Conservation (phyloP, 2,329 filamentous ascomycete genomes). For the Elsinoe perseae region DNA sequence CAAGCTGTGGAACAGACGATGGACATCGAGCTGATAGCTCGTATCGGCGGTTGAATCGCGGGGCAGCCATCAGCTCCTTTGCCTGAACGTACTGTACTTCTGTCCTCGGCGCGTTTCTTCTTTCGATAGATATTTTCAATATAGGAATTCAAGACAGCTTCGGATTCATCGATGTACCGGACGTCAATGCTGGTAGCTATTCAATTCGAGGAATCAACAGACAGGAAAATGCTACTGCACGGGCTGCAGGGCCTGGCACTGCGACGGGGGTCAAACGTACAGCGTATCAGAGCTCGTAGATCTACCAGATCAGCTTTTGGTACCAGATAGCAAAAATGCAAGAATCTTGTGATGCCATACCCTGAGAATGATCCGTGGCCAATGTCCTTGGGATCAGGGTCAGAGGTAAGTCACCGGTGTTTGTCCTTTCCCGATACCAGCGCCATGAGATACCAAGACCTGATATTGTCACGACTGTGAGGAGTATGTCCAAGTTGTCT, state of each 20-base stretch:
- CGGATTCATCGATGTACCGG: not conserved
- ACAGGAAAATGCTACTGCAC: not conserved
- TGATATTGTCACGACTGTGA: not conserved
- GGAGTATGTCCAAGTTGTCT: not conserved
- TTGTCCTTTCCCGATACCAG: not conserved
- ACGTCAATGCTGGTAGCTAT: not conserved
- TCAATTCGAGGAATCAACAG: not conserved
- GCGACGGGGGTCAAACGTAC: conserved; percentile 5
- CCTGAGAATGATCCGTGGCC: not conserved
- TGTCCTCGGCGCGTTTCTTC: not conserved
- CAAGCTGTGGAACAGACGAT: not conserved
- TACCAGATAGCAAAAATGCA: not conserved
- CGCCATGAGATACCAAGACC: not conserved
- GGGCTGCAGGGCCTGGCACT: not conserved
- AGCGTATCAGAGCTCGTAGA: not conserved
- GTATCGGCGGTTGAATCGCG: not conserved
- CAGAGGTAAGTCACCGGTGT: not conserved
- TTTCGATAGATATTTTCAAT: not conserved
- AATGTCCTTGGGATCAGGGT: not conserved
- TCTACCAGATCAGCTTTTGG: not conserved
- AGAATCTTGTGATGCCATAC: not conserved
- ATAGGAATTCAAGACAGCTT: not conserved
- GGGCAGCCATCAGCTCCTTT: not conserved
- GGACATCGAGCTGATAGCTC: not conserved
- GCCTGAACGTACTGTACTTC: not conserved